Base-by-base conservation (phyloP, 2,329 filamentous ascomycete genomes). In the Diaporthe batatas region DNA sequence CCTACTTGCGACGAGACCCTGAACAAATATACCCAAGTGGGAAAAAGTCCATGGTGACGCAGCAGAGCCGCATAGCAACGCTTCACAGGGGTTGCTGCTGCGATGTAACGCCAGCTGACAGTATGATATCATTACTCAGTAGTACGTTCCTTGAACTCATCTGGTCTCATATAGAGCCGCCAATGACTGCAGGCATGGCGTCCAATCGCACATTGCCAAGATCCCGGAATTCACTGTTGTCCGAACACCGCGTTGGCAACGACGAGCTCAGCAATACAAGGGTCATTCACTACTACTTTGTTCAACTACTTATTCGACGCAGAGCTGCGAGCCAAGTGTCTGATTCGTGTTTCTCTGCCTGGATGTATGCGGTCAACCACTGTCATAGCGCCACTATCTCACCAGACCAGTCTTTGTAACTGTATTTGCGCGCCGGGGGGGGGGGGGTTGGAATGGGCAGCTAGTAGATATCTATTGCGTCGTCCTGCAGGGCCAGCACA, bases 41-140 rank as follows among this genome's bases (percentile, higher is more conserved):
- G 39, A n/a, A 11, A 23, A 58, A 25, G 3, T 34, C 55, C 25
- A 11, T 14, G 55, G 55, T 6, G 34, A 16, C 16, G 21, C 21
- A 39, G 55, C 55, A 58, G 55, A 58, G 55, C 55, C 55, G 55
- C 55, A 58, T 39, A 42, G 21, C 11, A 12, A 8, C 39, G 21
- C 34, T 58, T 42, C 34, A 18, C 34, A 39, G 16, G 23, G 55
- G 34, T 2, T 39, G 34, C 6, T 18, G 3, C n/a, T 39, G 7
- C 12, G 12, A 58, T 39, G 18, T 39, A 34, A 58, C 55, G 34
- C 55, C n/a, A 39, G 55, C 55, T 58, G 55, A 58, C 55, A 25
- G 55, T 10, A 58, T 58, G 55, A 39, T 39, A 58, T 58, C 55
- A 58, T 58, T 4, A 23, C n/a, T n/a, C n/a, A n/a, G n/a, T n/a